Percentiles rank a stretch among this genome's conserved stretches.
These are phyloP conservation scores for Allomyces macrogynus DNA, from an alignment of 192 early-diverging fungal genomes.

Conservation along the genomic window DNA sequence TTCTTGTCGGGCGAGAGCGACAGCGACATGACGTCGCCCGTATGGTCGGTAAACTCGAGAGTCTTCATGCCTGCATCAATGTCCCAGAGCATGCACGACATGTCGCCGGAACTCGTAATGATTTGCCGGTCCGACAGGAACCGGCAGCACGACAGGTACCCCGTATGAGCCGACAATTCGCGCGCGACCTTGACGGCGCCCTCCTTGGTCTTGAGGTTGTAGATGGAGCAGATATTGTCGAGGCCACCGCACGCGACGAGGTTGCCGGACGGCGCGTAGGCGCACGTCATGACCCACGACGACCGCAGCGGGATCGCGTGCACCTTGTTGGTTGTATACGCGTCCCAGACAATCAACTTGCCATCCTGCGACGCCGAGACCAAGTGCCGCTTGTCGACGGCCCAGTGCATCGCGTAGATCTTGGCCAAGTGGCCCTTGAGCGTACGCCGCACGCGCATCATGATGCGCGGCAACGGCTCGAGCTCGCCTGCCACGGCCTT, in stretches of 20 bases:
- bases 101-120: conserved; percentile 86
- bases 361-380: conserved; percentile 98
- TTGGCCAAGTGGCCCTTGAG: conserved; percentile 97
- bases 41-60: conserved; percentile 93
- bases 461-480: conserved; percentile 66
- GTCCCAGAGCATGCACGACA: conserved; percentile 99
- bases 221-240: conserved; percentile 98
- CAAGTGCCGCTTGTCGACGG: conserved; percentile 85
- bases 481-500: conserved; percentile 65
- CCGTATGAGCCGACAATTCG: conserved; percentile 89
- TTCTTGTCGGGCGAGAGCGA: conserved; percentile 82
- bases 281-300: conserved; percentile 99
- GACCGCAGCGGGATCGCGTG: conserved; percentile 96
- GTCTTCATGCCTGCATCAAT: conserved; percentile 96
- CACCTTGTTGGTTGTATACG: conserved; percentile 95
- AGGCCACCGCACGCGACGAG: conserved; percentile 99
- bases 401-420: conserved; percentile 99
- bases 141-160: conserved; percentile 93
- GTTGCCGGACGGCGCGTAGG: conserved; percentile 92
- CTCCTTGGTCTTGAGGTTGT: conserved; percentile 88
- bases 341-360: conserved; percentile 99
- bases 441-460: conserved; percentile 89
- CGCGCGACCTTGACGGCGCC: conserved; percentile 83
- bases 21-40: conserved; percentile 96
- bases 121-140: conserved; percentile 93